Percentiles rank a stretch among this genome's conserved stretches.
Conservation (phyloP, 2,329 filamentous ascomycete species). For the Penicillium vulpinum region DNA sequence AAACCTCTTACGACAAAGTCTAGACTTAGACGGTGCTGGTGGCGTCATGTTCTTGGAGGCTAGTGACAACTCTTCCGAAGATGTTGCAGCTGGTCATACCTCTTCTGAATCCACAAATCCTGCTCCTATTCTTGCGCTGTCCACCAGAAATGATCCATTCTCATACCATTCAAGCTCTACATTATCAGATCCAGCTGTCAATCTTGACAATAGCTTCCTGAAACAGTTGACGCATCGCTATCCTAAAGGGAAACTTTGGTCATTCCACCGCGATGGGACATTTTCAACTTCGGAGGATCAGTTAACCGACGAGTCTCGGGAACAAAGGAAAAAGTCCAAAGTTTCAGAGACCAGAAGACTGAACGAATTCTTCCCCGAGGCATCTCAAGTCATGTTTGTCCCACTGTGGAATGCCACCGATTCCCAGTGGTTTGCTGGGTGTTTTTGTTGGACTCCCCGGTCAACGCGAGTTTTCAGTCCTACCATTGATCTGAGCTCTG, state of each 20-base stretch:
- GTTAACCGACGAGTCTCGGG: conserved; percentile 48
- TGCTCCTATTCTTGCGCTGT: conserved; percentile 12
- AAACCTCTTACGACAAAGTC: conserved; percentile 21
- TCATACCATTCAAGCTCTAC: not conserved
- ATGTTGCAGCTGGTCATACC: conserved; percentile 5
- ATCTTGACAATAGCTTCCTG: conserved; percentile 14
- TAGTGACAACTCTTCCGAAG: conserved; percentile 3
- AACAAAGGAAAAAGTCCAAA: conserved; percentile 1
- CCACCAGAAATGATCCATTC: conserved; percentile 7
- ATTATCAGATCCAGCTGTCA: conserved; percentile 3
- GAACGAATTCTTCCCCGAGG: conserved; percentile 24
- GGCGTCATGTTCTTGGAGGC: conserved; percentile 16
- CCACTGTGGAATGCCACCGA: conserved; percentile 36
- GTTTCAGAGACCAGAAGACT: conserved; percentile 8
- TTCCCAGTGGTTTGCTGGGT: conserved; percentile 32
- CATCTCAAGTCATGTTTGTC: conserved; percentile 28
- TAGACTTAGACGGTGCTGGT: conserved; percentile 13
- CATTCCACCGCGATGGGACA: conserved; percentile 16
- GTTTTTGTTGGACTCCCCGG: conserved; percentile 25
- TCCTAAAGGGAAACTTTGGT: conserved; percentile 18
- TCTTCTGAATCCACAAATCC: not conserved
- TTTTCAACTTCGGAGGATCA: conserved; percentile 18
- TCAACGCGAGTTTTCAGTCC: conserved; percentile 26
- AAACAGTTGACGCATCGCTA: conserved; percentile 12
- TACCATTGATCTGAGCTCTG: conserved; percentile 34